Evolutionary conservation across 179 eudicot genomes (phyloP).

Genomic region (Corrigiola litoralis): DNA sequence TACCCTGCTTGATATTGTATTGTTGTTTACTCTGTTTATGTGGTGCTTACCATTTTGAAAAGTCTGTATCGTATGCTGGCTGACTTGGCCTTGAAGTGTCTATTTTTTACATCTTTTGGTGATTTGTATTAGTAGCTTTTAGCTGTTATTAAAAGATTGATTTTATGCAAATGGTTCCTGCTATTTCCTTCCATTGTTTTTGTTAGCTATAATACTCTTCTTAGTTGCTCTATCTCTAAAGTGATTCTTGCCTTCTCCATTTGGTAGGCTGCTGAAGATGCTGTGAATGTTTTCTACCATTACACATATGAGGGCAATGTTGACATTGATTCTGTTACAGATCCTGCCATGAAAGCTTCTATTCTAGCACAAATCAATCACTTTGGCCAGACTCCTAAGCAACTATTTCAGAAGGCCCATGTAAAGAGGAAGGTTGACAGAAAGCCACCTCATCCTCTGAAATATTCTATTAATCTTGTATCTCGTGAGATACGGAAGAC

Average conservation of each 20-base stretch:
- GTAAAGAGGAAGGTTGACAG: constrained; percentile 66
- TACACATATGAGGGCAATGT: constrained; percentile 97
- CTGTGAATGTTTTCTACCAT: constrained; percentile 96
- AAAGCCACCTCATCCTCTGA: constrained; percentile 71
- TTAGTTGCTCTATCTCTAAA: constrained; percentile 12
- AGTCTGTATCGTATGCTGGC: no score
- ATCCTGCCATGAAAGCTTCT: constrained; percentile 97
- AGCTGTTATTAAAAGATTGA: neutral
- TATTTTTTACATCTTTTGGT: neutral
- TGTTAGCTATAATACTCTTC: neutral
- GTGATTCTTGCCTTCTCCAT: constrained; percentile 12
- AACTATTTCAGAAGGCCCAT: constrained; percentile 82
- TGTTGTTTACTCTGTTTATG: no score
- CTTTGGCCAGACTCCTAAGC: constrained; percentile 98
- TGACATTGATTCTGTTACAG: constrained; percentile 87
- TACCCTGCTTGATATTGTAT: no score
- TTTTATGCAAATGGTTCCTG: neutral
- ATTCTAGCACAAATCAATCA: constrained; percentile 97
- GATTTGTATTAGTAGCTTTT: neutral
- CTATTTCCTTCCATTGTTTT: constrained; percentile 7
- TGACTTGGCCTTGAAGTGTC: neutral
- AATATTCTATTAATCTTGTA: constrained; percentile 47
- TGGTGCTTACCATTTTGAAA: no score
- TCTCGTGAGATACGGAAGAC: constrained; percentile 62
- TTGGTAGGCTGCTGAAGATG: constrained; percentile 93